A percentile compares a stretch with the other conserved stretches of the same genome.
Evolutionary conservation across 176 grass and related monocot species (phyloP).

Genomic region (Oryza brachyantha): DNA sequence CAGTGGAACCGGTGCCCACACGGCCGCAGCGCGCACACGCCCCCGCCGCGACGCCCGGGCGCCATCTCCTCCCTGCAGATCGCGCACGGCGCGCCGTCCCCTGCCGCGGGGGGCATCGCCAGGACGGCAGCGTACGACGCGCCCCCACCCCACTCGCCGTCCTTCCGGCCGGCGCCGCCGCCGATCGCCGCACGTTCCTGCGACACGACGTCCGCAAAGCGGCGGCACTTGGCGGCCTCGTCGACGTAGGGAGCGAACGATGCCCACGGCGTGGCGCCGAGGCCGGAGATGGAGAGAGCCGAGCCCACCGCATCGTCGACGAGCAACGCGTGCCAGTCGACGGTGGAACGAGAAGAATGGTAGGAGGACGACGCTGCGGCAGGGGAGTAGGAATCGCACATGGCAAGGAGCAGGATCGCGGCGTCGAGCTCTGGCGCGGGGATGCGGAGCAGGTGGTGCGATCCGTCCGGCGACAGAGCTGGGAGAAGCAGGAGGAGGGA

Average conservation of each 20-base stretch:
- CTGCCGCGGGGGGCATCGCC: slow-evolving; percentile 33
- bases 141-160: not conserved
- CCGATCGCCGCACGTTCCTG: not conserved
- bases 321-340: slow-evolving; percentile 66
- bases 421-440: slow-evolving; percentile 56
- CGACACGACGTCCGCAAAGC: slow-evolving; percentile 63
- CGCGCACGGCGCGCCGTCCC: slow-evolving; percentile 56
- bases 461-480: slow-evolving; percentile 28
- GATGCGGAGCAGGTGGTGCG: slow-evolving; percentile 40
- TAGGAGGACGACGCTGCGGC: not conserved
- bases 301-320: slow-evolving; percentile 41
- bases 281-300: slow-evolving; percentile 53
- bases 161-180: not conserved
- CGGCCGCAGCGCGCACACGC: slow-evolving; percentile 59
- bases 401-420: slow-evolving; percentile 74
- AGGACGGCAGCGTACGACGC: slow-evolving; percentile 51
- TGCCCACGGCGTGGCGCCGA: slow-evolving; percentile 67
- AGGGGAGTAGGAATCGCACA: slow-evolving; percentile 73
- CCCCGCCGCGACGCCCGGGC: not conserved
- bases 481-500: slow-evolving; percentile 61
- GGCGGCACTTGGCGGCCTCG: slow-evolving; percentile 69
- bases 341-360: not conserved
- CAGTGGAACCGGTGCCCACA: slow-evolving; percentile 87
- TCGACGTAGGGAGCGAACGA: slow-evolving; percentile 55
- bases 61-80: slow-evolving; percentile 88